phyloP scores from a whole-genome alignment of 1,139 yeast species.

The Trichomonascaceae sp. region DNA sequence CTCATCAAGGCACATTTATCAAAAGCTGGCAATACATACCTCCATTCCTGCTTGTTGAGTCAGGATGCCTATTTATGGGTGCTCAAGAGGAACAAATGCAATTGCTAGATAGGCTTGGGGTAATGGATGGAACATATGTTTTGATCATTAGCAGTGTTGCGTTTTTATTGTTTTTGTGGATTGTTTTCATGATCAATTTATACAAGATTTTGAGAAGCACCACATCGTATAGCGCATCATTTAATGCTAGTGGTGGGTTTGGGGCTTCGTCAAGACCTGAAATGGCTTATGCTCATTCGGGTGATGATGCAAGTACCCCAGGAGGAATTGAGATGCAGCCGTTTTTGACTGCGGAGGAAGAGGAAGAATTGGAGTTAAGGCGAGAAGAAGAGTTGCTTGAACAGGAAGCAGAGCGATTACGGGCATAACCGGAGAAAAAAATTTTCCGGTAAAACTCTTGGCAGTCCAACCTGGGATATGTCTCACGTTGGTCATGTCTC shows the following conservation, averaged over 20 bases:
- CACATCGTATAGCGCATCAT: neutral
- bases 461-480: no score
- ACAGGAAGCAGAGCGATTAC: neutral
- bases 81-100: constrained; percentile 85
- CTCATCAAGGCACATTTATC: constrained; percentile 41
- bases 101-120: constrained; percentile 63
- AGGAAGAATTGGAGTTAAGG: constrained; percentile 10
- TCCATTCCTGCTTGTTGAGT: constrained; percentile 67
- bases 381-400: constrained; percentile 5
- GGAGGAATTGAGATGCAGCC: constrained; percentile 19
- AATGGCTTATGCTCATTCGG: constrained; percentile 5
- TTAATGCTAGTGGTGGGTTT: neutral
- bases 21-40: constrained; percentile 76
- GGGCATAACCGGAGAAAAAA: neutral
- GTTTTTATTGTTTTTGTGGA: constrained; percentile 63
- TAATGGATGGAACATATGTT: constrained; percentile 81
- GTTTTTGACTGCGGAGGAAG: constrained; percentile 14
- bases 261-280: neutral
- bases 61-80: constrained; percentile 82
- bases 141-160: constrained; percentile 71
- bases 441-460: neutral
- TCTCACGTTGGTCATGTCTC: neutral
- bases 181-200: constrained; percentile 48
- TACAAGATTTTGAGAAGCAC: constrained; percentile 45
- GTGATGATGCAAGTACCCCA: constrained; percentile 2